Percentiles rank a stretch among this genome's conserved stretches.
These are phyloP conservation scores for Plectosphaerella plurivora DNA, from an alignment of 2,329 filamentous ascomycete genomes.

Conservation along the genomic window DNA sequence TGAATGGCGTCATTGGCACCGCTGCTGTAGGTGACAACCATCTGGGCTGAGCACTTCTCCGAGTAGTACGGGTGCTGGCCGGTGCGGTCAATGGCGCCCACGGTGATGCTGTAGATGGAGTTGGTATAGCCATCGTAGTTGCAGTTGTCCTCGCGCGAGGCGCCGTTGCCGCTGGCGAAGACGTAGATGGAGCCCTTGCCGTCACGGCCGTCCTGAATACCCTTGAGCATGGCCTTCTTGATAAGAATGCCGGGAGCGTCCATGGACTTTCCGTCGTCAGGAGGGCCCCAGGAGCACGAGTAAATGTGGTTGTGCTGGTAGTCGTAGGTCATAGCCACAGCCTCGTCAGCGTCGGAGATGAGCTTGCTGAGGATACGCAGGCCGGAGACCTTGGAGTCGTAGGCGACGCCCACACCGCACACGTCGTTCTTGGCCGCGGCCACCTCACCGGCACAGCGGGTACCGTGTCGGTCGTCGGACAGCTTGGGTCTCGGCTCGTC, in stretches of 20 bases:
- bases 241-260: conserved; percentile 89
- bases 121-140: conserved; percentile 99
- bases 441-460: conserved; percentile 90
- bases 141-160: conserved; percentile 84
- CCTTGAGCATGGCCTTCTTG: conserved; percentile 84
- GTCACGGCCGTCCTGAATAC: conserved; percentile 78
- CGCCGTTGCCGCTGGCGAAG: conserved; percentile 95
- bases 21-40: conserved; percentile 96
- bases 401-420: conserved; percentile 94
- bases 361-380: conserved; percentile 88
- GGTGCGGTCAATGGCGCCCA: conserved; percentile 84
- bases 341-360: conserved; percentile 90
- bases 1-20: conserved; percentile 86
- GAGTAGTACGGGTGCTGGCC: conserved; percentile 94
- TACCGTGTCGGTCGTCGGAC: conserved; percentile 84
- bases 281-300: conserved; percentile 97
- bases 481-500: conserved; percentile 78
- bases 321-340: conserved; percentile 85
- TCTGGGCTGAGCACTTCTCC: conserved; percentile 89
- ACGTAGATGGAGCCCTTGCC: conserved; percentile 90
- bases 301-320: conserved; percentile 93
- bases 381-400: conserved; percentile 83
- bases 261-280: conserved; percentile 91
- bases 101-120: conserved; percentile 97
- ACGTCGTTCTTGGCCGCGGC: conserved; percentile 88